Percentiles rank a stretch among this genome's conserved stretches.
Conservation (phyloP, 192 early-diverging fungal genomes). For the Podila epigama region DNA sequence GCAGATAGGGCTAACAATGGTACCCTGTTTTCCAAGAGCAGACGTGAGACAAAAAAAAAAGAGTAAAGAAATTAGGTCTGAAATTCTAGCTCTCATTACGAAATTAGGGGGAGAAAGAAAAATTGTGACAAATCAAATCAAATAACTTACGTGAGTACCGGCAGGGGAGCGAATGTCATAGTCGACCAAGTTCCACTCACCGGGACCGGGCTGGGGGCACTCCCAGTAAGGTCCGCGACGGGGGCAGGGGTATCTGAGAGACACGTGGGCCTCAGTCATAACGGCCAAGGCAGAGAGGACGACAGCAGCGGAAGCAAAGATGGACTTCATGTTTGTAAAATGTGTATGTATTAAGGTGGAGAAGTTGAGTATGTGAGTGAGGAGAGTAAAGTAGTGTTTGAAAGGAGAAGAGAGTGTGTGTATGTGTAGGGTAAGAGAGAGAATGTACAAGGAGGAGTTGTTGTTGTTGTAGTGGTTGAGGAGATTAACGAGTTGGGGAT, state of each 20-base stretch:
- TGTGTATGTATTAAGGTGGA: not conserved
- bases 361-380: too few relatives aligned
- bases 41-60: not conserved
- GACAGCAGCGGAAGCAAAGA: slow-evolving; percentile 18
- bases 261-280: slow-evolving; percentile 37
- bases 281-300: slow-evolving; percentile 26
- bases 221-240: slow-evolving; percentile 38
- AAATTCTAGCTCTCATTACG: not conserved
- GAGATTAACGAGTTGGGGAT: too few relatives aligned
- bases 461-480: too few relatives aligned
- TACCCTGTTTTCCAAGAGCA: slow-evolving; percentile 4
- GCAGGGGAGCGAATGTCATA: slow-evolving; percentile 36
- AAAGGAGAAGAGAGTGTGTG: not conserved
- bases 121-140: not conserved
- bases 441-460: too few relatives aligned
- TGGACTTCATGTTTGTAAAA: slow-evolving; percentile 25
- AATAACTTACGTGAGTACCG: slow-evolving; percentile 22
- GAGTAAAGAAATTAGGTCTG: not conserved
- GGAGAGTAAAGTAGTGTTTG: not conserved
- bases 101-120: not conserved
- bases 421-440: too few relatives aligned
- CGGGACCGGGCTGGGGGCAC: slow-evolving; percentile 26
- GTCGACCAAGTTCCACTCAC: slow-evolving; percentile 32
- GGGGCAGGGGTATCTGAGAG: slow-evolving; percentile 42
- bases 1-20: slow-evolving; percentile 27